phyloP scores from a whole-genome alignment of 1,284 basidiomycete species.

The Malassezia yamatoensis region DNA sequence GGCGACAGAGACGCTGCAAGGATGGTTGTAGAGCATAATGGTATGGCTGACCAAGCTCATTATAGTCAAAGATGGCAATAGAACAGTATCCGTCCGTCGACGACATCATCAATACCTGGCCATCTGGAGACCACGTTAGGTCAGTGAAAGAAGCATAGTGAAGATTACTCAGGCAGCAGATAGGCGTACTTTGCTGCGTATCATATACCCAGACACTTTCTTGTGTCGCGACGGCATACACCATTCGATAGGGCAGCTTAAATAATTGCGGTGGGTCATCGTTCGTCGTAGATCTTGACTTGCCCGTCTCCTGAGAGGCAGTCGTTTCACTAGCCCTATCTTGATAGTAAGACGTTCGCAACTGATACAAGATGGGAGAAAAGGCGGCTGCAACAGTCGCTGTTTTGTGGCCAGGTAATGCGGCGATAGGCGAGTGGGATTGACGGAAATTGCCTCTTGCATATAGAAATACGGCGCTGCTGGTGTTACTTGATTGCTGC shows the following conservation, averaged over 20 bases:
- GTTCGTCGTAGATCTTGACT: constrained; percentile 6
- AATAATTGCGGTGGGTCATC: constrained; percentile 56
- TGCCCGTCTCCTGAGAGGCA: constrained; percentile 51
- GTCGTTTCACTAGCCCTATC: constrained; percentile 52
- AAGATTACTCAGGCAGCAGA: constrained; percentile 83
- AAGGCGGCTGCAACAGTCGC: constrained; percentile 86
- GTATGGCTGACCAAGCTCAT: constrained; percentile 66
- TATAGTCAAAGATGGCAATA: constrained; percentile 64
- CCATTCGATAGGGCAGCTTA: constrained; percentile 80
- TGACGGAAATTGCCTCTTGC: constrained; percentile 70
- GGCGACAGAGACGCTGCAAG: constrained; percentile 10
- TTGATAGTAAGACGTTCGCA: constrained; percentile 51
- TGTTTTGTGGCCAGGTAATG: constrained; percentile 90
- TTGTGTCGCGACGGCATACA: constrained; percentile 93
- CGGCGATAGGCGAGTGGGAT: constrained; percentile 71
- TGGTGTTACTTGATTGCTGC: constrained; percentile 13
- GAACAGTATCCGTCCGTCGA: constrained; percentile 96
- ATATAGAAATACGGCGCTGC: constrained; percentile 78
- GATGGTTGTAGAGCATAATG: constrained; percentile 24
- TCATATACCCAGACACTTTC: constrained; percentile 92
- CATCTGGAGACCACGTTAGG: constrained; percentile 90
- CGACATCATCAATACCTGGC: constrained; percentile 79
- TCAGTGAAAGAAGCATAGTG: constrained; percentile 98
- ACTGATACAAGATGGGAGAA: constrained; percentile 81
- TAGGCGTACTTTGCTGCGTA: constrained; percentile 85